phyloP scores from a whole-genome alignment of 805 yeast genomes.

The Jamesozyma rosinii region DNA sequence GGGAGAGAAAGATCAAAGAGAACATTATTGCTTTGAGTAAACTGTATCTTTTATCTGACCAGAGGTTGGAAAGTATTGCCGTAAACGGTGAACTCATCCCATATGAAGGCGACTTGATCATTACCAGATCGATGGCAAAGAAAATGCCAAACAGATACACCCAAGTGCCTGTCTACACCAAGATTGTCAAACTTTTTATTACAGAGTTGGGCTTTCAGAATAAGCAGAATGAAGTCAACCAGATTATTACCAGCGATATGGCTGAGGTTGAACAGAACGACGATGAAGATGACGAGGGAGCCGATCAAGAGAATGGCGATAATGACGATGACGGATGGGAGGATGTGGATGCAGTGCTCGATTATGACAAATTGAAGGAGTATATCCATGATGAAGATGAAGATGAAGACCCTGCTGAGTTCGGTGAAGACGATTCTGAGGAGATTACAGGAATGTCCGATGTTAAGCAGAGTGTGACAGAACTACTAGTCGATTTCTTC shows the following conservation, averaged over 20 bases:
- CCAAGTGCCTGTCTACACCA: slow-evolving; percentile 56
- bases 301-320: slow-evolving; percentile 5
- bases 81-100: slow-evolving; percentile 77
- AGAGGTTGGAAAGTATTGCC: slow-evolving; percentile 38
- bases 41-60: slow-evolving; percentile 51
- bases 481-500: slow-evolving; percentile 43
- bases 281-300: slow-evolving; percentile 5
- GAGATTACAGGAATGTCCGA: slow-evolving; percentile 13
- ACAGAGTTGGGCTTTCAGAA: slow-evolving; percentile 62
- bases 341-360: slow-evolving; percentile 62
- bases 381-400: slow-evolving; percentile 33
- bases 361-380: slow-evolving; percentile 51
- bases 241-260: slow-evolving; percentile 25
- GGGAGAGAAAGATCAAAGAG: slow-evolving; percentile 59
- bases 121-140: slow-evolving; percentile 80
- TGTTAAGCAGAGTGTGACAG: slow-evolving; percentile 20
- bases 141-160: slow-evolving; percentile 53
- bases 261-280: slow-evolving; percentile 5
- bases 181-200: slow-evolving; percentile 62
- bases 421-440: slow-evolving; percentile 11
- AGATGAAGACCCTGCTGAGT: slow-evolving; percentile 17
- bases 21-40: slow-evolving; percentile 62
- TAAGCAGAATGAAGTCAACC: slow-evolving; percentile 35
- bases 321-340: slow-evolving; percentile 57
- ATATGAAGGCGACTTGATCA: slow-evolving; percentile 49